Base-by-base conservation (phyloP, 352 stramenopile genomes). In the Paralagenidium karlingii region DNA sequence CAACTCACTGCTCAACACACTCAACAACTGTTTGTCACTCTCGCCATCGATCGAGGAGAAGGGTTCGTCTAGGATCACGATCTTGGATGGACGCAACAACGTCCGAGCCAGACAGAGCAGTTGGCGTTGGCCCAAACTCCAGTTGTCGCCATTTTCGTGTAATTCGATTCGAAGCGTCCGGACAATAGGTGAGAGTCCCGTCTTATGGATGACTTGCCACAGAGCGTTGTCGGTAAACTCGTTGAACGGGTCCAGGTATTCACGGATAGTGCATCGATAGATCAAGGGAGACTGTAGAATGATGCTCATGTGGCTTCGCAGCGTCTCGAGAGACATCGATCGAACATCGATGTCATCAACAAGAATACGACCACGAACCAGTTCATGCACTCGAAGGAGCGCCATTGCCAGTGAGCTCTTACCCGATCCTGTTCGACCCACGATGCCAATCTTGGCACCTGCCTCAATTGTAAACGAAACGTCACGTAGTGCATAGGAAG, bases 1-100 rank as follows among this genome's bases (percentile, higher is more conserved):
- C 58, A 97, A 97, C 28, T 95, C 80, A 25, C 81, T 63, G 21
- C 90, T 64, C 33, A 70, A 33, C 11, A 75, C 45, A 9, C 49
- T 47, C 34, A 71, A 55, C 24, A 88, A 64, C 11, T 45, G 39
- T 18, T 61, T 43, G 55, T 96, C 82, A 13, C 49, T 65, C 24
- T 60, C 48, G 40, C 73, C 24, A 40, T 98, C 93, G 24, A 98
- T 65, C 6, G 69, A 86, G 2, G 81, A 70, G 18, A 84, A 95
- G 1, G 86, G 81, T 44, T 96, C 87, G 42, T 96, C 87, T 33
- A 96, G 70, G 18, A 94, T 93, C 5, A 98, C 47, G 26, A 98
- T 78, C 42, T 96, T 96, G 15, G 82, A 95, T 13, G 74, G 74
- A 20, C 77, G 71, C 3, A 98, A 40, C 26, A 95, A 43, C 3